These are phyloP conservation scores for Piper betle DNA, from an alignment of 164 flowering plant species.

Conservation along the genomic window DNA sequence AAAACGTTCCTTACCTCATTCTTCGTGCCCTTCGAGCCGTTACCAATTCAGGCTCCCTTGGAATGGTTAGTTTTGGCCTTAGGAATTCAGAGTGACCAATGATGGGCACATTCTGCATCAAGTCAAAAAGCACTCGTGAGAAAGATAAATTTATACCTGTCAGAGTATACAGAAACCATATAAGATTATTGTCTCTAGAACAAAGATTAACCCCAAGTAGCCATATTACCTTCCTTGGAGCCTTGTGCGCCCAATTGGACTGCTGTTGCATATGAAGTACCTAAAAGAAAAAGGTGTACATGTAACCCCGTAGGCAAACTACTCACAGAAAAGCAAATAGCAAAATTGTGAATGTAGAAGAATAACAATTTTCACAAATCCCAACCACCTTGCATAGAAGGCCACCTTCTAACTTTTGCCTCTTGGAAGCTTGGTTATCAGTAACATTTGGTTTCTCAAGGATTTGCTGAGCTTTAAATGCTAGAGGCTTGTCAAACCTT, in stretches of 20 bases:
- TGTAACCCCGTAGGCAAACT: not conserved
- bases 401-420: slow-evolving; percentile 95
- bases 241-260: slow-evolving; percentile 48
- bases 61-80: slow-evolving; percentile 57
- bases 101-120: slow-evolving; percentile 35
- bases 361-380: not conserved
- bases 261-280: slow-evolving; percentile 40
- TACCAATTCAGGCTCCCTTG: slow-evolving; percentile 79
- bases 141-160: too few relatives aligned
- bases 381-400: slow-evolving; percentile 49
- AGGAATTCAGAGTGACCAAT: slow-evolving; percentile 17
- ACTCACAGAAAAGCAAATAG: not conserved
- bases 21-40: slow-evolving; percentile 70
- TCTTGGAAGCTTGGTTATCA: slow-evolving; percentile 82
- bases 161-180: not conserved
- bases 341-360: not conserved
- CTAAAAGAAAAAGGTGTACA: slow-evolving; percentile 14
- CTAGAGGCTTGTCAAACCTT: not conserved
- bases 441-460: slow-evolving; percentile 7
- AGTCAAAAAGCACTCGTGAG: not conserved
- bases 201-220: not conserved
- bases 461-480: not conserved
- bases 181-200: not conserved
- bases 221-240: slow-evolving; percentile 44
- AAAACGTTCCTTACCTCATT: slow-evolving; percentile 29